Conservation (phyloP, 2,329 filamentous ascomycete species). For the Pseudonectria buxi region DNA sequence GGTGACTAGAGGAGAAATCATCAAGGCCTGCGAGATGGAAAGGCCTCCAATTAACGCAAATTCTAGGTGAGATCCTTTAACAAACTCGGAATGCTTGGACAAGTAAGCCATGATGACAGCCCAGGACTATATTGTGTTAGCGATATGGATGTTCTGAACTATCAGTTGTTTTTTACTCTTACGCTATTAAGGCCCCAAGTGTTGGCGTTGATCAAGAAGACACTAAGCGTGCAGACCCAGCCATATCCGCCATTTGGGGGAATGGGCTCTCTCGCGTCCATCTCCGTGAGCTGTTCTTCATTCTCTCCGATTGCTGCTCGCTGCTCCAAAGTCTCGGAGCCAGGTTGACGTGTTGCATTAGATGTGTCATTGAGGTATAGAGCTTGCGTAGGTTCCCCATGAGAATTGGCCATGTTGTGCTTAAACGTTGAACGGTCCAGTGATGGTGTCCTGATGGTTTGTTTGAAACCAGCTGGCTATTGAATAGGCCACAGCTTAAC, state of each 20-base stretch:
- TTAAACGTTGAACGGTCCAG: too few relatives aligned
- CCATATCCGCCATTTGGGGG: slow-evolving; percentile 44
- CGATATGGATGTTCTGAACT: background rate
- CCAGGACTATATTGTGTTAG: slow-evolving; percentile 12
- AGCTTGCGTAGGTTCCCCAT: too few relatives aligned
- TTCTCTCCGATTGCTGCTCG: too few relatives aligned
- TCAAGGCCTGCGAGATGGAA: slow-evolving; percentile 38
- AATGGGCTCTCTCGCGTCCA: background rate
- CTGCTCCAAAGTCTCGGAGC: too few relatives aligned
- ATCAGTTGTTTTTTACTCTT: background rate
- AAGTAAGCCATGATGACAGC: slow-evolving; percentile 47
- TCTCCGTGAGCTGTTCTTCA: background rate
- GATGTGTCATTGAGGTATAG: too few relatives aligned
- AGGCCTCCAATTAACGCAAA: slow-evolving; percentile 62
- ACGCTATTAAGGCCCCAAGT: slow-evolving; percentile 40
- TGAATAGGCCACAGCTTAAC: too few relatives aligned
- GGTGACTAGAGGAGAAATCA: slow-evolving; percentile 60
- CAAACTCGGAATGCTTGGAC: slow-evolving; percentile 49
- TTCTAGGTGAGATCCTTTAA: slow-evolving; percentile 51
- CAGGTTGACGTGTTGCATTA: too few relatives aligned
- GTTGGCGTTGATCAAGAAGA: slow-evolving; percentile 51
- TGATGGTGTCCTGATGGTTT: too few relatives aligned
- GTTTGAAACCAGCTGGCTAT: too few relatives aligned
- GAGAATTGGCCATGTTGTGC: too few relatives aligned
- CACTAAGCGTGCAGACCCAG: slow-evolving; percentile 27